A percentile compares a stretch with the other conserved stretches of the same genome.
phyloP scores from a whole-genome alignment of 2,329 filamentous ascomycete genomes.

The Diaporthe sp. region DNA sequence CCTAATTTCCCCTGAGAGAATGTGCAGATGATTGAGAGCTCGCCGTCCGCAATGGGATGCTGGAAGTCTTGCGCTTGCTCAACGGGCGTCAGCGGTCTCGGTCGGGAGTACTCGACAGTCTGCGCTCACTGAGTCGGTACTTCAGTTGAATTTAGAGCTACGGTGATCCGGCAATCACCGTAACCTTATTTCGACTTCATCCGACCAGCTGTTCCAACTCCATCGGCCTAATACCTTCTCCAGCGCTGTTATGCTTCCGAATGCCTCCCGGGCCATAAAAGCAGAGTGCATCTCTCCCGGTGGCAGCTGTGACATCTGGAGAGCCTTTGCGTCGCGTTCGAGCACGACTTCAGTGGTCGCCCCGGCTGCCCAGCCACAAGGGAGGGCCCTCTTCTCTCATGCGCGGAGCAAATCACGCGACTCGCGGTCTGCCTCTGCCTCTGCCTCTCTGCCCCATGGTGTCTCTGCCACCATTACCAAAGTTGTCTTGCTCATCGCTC shows the following conservation, averaged over 20 bases:
- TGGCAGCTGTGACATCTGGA: neutral
- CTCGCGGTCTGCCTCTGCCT: neutral
- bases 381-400: neutral
- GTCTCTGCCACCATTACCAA: neutral
- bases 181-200: slow-evolving; percentile 33
- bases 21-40: neutral
- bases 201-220: neutral
- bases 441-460: neutral
- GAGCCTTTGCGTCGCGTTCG: neutral
- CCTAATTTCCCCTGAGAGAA: no score
- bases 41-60: neutral
- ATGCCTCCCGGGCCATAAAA: neutral
- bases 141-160: neutral
- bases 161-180: neutral
- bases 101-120: neutral
- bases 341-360: neutral
- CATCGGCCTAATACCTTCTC: neutral
- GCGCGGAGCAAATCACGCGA: slow-evolving; percentile 26
- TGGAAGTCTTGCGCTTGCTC: neutral
- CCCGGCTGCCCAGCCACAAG: neutral
- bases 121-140: slow-evolving; percentile 13
- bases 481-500: slow-evolving; percentile 2
- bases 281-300: neutral
- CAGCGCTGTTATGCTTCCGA: neutral
- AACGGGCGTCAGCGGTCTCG: neutral